Base-by-base conservation (phyloP, 345 rosid species). In the Garcia nutans region DNA sequence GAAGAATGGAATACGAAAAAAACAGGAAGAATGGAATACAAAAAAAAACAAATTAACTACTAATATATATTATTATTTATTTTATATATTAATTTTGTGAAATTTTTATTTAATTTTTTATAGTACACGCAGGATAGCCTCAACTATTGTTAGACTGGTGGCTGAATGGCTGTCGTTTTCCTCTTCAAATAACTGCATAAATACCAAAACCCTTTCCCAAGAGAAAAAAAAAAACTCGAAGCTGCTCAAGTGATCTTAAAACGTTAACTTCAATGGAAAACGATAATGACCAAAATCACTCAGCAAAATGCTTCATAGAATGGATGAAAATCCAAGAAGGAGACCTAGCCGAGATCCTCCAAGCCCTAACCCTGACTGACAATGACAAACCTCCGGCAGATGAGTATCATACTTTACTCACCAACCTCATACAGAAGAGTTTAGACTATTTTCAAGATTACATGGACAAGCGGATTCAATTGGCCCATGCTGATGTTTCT, bases 271-370 rank as follows among this genome's bases (percentile, higher is more conserved):
- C 22, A 33, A 64, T 64, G 68, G 68, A 23, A 41, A 41, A 1
- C 12, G 9, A 42, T 19, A 15, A 28, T 62, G 66, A 28, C 20
- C 66, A 28, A 13, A 62, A 28, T n/a, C 9, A 62, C 0, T 62
- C 44, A 13, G 42, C 16, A 62, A 62, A n/a, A 9, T 28, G 66
- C 66, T 85, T 80, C 73, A 22, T 44, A 0, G 76, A 82, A 10
- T 80, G 86, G 88, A 83, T 80, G 80, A 20, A 45, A 68, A 41
- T 70, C 13, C 86, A 83, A 76, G 77, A 77, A 55, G 28, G 3
- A n/a, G 86, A 82, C 42, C 77, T 83, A 0, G 37, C 56, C 0
- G 76, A 85, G 73, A 70, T 81, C 0, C 57, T 73, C 45, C 42
- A 68, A 19, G 58, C 72, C 58, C 71, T 77, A 26, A 2, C 37